A percentile compares a stretch with the other conserved stretches of the same genome.
phyloP scores from a whole-genome alignment of 2,329 filamentous ascomycete species.

The Sordariomycetes sp. region DNA sequence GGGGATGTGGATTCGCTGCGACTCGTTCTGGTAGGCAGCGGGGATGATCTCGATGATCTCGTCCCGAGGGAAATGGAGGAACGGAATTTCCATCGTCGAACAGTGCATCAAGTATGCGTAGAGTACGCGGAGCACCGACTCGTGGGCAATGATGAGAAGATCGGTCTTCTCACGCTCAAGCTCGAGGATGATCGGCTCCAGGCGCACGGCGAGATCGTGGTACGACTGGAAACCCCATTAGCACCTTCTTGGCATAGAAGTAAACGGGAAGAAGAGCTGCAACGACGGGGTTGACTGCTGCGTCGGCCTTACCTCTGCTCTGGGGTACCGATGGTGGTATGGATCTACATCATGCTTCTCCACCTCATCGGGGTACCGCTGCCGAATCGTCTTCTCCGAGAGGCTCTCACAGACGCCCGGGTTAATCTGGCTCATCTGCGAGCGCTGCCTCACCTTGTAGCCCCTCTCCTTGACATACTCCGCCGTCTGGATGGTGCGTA shows the following conservation, averaged over 20 bases:
- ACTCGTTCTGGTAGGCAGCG: slow-evolving; percentile 92
- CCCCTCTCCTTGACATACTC: slow-evolving; percentile 69
- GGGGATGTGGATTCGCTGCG: slow-evolving; percentile 81
- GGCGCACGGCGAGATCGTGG: slow-evolving; percentile 92
- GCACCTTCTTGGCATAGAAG: background rate
- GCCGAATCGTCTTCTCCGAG: slow-evolving; percentile 69
- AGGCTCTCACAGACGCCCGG: slow-evolving; percentile 93
- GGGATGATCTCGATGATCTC: slow-evolving; percentile 99
- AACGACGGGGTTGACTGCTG: background rate
- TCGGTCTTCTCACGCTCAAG: slow-evolving; percentile 95
- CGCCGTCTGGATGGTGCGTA: slow-evolving; percentile 83
- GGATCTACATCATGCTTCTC: slow-evolving; percentile 88
- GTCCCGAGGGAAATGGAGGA: slow-evolving; percentile 84
- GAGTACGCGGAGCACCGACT: slow-evolving; percentile 91
- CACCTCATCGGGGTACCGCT: slow-evolving; percentile 81
- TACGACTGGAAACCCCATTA: slow-evolving; percentile 60
- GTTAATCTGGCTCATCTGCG: slow-evolving; percentile 95
- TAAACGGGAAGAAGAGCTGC: background rate
- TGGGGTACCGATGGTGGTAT: slow-evolving; percentile 92
- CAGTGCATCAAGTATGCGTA: slow-evolving; percentile 99
- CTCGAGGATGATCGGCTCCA: slow-evolving; percentile 96
- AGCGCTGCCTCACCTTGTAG: slow-evolving; percentile 80
- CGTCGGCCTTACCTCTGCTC: slow-evolving; percentile 61
- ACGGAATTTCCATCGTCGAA: slow-evolving; percentile 87
- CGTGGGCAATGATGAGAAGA: slow-evolving; percentile 95